Evolutionary conservation across 1,284 basidiomycete species (phyloP), one percentile per base, ranked within the genome.

Genomic region (Tausonia pullulans): DNA sequence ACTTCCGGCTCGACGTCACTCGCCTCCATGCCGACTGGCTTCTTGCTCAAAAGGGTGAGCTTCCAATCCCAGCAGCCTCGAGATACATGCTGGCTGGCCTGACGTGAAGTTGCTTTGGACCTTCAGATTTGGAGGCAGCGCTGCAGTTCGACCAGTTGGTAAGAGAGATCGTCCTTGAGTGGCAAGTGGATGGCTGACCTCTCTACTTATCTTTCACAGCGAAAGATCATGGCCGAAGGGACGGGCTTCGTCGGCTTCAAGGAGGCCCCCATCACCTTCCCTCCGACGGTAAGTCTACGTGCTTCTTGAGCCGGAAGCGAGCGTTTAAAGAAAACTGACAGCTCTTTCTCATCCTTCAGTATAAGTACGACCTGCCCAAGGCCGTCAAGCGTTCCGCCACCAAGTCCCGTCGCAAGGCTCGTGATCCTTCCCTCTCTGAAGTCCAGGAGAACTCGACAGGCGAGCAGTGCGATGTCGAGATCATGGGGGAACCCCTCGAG

Each of bases 1-100:
- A 80, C 69, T 80, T 81, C 70, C 75, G 81, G 5, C 73, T 82
- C 49, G 79, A 81, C 67, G 76, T 82, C 41, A 78, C 78, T 4
- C 66, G 73, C 40, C 66, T 77, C 43, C 81, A 82, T 63, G 80
- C 81, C 16, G 80, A 82, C 67, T 82, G 80, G 80, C 74, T 82
- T 48, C 72, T 81, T 48, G 77, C 78, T 68, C 74, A 78, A 58
- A 78, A 80, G 65, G 74, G 76, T 70, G 69, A 67, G 68, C 57
- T 56, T 1, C 60, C 62, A 0, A 3, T n/a, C 40, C 13, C 8
- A 10, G 3, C 14, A n/a, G 27, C 27, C 27, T 27, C 27, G 27
- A 27, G 49, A 67, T 14, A 16, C 9, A 44, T 48, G 8, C 7
- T 50, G 14, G 45, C 44, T 53, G 4, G 40, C 2, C 27, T 27